These are phyloP conservation scores for Fusarium sp. DNA, from an alignment of 2,329 filamentous ascomycete species.

Conservation along the genomic window DNA sequence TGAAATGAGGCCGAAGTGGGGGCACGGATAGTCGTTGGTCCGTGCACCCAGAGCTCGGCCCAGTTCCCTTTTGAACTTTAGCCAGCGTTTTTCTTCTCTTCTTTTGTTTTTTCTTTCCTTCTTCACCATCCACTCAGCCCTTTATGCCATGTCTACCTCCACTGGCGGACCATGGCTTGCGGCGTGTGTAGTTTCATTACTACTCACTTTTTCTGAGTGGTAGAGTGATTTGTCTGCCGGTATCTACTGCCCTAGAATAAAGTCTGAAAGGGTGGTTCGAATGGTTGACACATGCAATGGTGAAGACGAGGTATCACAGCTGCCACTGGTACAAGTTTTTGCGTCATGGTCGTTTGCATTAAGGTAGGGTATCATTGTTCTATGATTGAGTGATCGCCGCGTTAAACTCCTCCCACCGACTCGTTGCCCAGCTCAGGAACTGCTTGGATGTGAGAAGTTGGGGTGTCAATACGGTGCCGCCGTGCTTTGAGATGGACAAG, in stretches of 20 bases:
- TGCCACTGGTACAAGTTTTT: slow-evolving; percentile 1
- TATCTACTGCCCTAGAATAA: slow-evolving; percentile 91
- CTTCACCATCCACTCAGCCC: slow-evolving; percentile 50
- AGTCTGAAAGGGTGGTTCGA: slow-evolving; percentile 87
- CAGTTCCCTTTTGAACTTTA: slow-evolving; percentile 25
- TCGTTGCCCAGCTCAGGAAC: slow-evolving; percentile 57
- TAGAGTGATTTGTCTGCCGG: slow-evolving; percentile 78
- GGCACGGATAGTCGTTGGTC: slow-evolving; percentile 44
- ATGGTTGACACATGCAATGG: slow-evolving; percentile 78
- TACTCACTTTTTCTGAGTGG: slow-evolving; percentile 67
- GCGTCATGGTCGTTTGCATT: slow-evolving; percentile 28
- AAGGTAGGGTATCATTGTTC: slow-evolving; percentile 50
- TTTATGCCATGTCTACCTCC: slow-evolving; percentile 50
- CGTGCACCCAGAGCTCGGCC: slow-evolving; percentile 25
- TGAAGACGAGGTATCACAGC: background rate
- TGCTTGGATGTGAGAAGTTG: slow-evolving; percentile 77
- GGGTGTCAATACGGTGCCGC: slow-evolving; percentile 79
- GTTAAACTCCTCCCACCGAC: slow-evolving; percentile 56
- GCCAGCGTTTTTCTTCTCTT: slow-evolving; percentile 51
- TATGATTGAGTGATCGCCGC: slow-evolving; percentile 52
- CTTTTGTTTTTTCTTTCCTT: slow-evolving; percentile 44
- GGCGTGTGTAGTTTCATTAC: slow-evolving; percentile 69
- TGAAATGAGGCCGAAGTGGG: slow-evolving; percentile 45
- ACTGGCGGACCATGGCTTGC: slow-evolving; percentile 46
- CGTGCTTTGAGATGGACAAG: slow-evolving; percentile 85